Percentiles rank a stretch among this genome's conserved stretches.
These are phyloP conservation scores for Gilbertella persicaria DNA, from an alignment of 371 early-diverging fungal species.

Conservation along the genomic window DNA sequence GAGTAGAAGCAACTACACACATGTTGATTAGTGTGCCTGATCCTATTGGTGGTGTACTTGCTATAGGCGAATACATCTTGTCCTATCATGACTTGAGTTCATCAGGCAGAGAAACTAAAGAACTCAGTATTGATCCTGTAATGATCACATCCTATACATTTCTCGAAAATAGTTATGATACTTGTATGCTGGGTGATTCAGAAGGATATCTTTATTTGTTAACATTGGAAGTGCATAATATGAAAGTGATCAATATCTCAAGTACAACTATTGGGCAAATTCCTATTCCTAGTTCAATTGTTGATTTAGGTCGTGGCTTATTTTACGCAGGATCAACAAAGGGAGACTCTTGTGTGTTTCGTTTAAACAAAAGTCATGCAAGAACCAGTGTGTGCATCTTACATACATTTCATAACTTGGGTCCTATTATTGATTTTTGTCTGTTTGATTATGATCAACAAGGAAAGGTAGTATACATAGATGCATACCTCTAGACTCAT, in stretches of 20 bases:
- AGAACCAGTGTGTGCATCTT: conserved; percentile 50
- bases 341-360: conserved; percentile 80
- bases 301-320: conserved; percentile 66
- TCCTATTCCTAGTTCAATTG: conserved; percentile 62
- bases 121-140: conserved; percentile 58
- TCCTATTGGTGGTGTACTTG: conserved; percentile 64
- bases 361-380: conserved; percentile 32
- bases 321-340: conserved; percentile 82
- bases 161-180: conserved; percentile 42
- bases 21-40: conserved; percentile 62
- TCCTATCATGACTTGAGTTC: conserved; percentile 49
- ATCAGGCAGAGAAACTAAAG: conserved; percentile 11
- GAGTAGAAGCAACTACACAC: conserved; percentile 55
- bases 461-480: conserved; percentile 54
- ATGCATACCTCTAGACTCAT: background rate
- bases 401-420: conserved; percentile 66
- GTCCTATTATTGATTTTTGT: conserved; percentile 81
- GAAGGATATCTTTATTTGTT: conserved; percentile 69
- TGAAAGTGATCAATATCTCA: conserved; percentile 10
- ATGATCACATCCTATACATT: conserved; percentile 32
- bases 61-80: conserved; percentile 72
- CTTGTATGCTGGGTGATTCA: conserved; percentile 77
- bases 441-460: conserved; percentile 72
- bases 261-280: conserved; percentile 19
- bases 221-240: conserved; percentile 36